Evolutionary conservation across 805 yeast species (phyloP).

Genomic region (Cyberlindnera bimundalis): DNA sequence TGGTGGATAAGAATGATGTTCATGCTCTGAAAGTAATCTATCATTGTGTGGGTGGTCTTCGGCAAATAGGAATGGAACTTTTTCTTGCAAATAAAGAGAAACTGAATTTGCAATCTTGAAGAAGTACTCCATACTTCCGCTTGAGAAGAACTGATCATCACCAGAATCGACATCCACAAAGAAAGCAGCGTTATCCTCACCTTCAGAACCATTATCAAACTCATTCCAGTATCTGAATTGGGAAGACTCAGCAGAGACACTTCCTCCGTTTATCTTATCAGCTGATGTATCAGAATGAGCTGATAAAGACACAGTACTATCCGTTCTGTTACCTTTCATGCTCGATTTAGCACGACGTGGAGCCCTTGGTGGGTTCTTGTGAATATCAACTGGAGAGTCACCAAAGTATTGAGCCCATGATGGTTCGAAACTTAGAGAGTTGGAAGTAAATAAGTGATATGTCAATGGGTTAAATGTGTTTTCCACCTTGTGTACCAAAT

Average conservation of each 20-base stretch:
- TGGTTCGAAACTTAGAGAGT: conserved; percentile 33
- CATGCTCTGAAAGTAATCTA: background rate
- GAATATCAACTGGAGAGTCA: conserved; percentile 36
- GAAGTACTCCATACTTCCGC: conserved; percentile 29
- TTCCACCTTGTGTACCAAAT: conserved; percentile 45
- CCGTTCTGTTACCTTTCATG: background rate
- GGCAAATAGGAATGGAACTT: conserved; percentile 20
- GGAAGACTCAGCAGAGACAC: conserved; percentile 17
- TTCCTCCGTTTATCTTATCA: conserved; percentile 3
- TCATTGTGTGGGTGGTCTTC: background rate
- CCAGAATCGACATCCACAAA: conserved; percentile 32
- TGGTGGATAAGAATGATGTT: too few species aligned
- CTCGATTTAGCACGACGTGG: conserved; percentile 8
- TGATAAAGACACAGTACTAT: conserved; percentile 5
- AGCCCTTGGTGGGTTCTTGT: conserved; percentile 39
- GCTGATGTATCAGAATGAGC: conserved; percentile 6
- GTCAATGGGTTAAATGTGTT: conserved; percentile 34
- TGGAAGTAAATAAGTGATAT: conserved; percentile 28
- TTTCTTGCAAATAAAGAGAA: conserved; percentile 14
- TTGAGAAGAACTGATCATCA: conserved; percentile 29
- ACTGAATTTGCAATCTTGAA: conserved; percentile 20
- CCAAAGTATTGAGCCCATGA: conserved; percentile 37
- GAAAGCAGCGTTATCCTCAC: conserved; percentile 37
- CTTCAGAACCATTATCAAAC: conserved; percentile 60
- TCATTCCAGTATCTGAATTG: conserved; percentile 59